These are phyloP conservation scores for Thymus mandschuricus DNA, from an alignment of 257 asterid species.

Conservation along the genomic window DNA sequence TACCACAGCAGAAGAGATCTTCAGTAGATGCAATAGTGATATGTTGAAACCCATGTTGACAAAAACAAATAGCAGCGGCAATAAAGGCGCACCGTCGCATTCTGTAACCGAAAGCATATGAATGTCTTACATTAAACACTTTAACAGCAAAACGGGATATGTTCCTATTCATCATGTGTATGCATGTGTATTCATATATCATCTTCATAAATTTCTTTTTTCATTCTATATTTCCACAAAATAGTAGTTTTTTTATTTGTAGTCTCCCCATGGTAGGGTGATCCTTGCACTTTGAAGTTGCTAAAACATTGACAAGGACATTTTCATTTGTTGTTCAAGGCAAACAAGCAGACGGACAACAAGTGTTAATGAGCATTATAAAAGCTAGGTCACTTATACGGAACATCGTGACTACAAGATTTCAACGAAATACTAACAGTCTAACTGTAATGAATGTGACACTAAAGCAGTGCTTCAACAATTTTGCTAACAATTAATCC, in stretches of 20 bases:
- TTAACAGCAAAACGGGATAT: conserved; percentile 8
- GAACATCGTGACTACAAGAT: not conserved
- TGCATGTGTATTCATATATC: not conserved
- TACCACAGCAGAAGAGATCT: conserved; percentile 94
- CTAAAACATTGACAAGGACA: not conserved
- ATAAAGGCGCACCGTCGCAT: conserved; percentile 89
- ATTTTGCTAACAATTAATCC: conserved; percentile 14
- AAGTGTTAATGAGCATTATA: not conserved
- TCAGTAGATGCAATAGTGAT: conserved; percentile 83
- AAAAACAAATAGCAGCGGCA: conserved; percentile 77
- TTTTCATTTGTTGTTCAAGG: not conserved
- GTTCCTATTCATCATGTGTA: not conserved
- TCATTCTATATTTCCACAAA: conserved; percentile 7
- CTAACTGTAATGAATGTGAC: not conserved
- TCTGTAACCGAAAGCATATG: conserved; percentile 48
- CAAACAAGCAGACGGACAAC: not conserved
- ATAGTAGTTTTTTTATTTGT: not conserved
- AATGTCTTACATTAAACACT: conserved; percentile 21
- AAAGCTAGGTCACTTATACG: not conserved
- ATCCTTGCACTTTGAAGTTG: not conserved
- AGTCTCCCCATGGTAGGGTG: not conserved
- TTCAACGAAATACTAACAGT: not conserved
- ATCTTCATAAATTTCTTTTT: not conserved
- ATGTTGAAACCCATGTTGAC: conserved; percentile 92
- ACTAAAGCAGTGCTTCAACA: not conserved